A percentile compares a stretch with the other conserved stretches of the same genome.
These are phyloP conservation scores for Trichoderma arundinaceum DNA, from an alignment of 2,329 filamentous ascomycete genomes.

Conservation along the genomic window DNA sequence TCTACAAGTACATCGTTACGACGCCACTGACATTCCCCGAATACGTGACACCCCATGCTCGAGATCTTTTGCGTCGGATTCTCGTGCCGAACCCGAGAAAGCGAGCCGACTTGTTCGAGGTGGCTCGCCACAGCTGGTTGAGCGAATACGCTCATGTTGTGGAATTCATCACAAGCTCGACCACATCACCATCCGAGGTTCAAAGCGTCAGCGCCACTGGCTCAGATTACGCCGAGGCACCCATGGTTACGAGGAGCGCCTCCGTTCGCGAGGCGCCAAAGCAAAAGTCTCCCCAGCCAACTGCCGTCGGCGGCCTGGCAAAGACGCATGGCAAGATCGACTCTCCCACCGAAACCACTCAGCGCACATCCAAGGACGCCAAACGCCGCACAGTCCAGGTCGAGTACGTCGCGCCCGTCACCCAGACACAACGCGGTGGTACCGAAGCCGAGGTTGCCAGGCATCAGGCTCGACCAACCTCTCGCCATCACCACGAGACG, in stretches of 20 bases:
- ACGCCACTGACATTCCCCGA: conserved; percentile 97
- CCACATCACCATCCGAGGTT: conserved; percentile 84
- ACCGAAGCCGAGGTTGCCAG: conserved; percentile 39
- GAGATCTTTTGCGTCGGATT: conserved; percentile 89
- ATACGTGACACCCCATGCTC: conserved; percentile 95
- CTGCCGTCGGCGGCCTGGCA: conserved; percentile 65
- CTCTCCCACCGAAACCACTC: conserved; percentile 60
- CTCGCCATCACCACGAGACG: conserved; percentile 52
- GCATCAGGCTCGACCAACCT: conserved; percentile 39
- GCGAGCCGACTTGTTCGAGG: conserved; percentile 94
- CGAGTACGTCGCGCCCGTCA: conserved; percentile 92
- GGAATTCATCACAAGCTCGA: conserved; percentile 94
- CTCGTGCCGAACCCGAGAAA: conserved; percentile 94
- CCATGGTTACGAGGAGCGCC: conserved; percentile 77
- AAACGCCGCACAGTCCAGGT: conserved; percentile 96
- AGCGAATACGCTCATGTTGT: conserved; percentile 97
- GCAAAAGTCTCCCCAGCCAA: conserved; percentile 58
- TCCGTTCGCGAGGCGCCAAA: conserved; percentile 90
- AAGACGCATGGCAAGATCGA: conserved; percentile 79
- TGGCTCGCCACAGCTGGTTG: conserved; percentile 96
- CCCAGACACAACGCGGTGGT: conserved; percentile 76
- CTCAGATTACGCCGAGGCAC: conserved; percentile 61
- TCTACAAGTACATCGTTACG: conserved; percentile 99
- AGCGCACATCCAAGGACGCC: conserved; percentile 76
- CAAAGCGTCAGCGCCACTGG: conserved; percentile 74